phyloP scores from a whole-genome alignment of 2,329 filamentous ascomycete genomes.

The Xylaria sp. region DNA sequence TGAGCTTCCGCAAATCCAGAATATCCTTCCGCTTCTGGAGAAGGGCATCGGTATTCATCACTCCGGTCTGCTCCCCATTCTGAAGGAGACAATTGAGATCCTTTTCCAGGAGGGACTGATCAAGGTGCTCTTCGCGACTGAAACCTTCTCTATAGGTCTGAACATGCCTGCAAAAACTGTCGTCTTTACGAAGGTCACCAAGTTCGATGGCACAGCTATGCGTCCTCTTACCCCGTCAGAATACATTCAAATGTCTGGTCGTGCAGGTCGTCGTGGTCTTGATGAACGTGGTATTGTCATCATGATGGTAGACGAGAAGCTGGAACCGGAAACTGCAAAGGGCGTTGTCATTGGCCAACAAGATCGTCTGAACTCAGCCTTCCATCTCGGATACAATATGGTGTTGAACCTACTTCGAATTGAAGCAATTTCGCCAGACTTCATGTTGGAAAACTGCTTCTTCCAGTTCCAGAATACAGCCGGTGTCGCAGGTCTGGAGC shows the following conservation, averaged over 20 bases:
- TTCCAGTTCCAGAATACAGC: conserved; percentile 97
- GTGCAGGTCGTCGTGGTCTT: conserved; percentile 93
- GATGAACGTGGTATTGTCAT: conserved; percentile 98
- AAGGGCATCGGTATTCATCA: conserved; percentile 97
- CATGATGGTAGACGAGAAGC: conserved; percentile 98
- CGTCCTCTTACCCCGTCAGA: conserved; percentile 92
- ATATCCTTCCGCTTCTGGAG: conserved; percentile 86
- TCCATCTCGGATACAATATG: conserved; percentile 99
- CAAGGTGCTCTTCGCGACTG: conserved; percentile 96
- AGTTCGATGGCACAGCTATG: conserved; percentile 83
- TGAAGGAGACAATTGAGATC: conserved; percentile 99
- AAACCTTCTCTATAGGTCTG: conserved; percentile 97
- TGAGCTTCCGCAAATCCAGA: conserved; percentile 84
- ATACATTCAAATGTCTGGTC: conserved; percentile 98
- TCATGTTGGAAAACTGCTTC: conserved; percentile 98
- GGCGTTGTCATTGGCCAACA: conserved; percentile 96
- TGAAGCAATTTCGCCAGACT: conserved; percentile 98
- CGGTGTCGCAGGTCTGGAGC: conserved; percentile 82
- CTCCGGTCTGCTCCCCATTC: conserved; percentile 89
- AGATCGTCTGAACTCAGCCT: conserved; percentile 96
- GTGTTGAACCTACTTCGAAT: conserved; percentile 94
- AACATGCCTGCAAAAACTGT: conserved; percentile 99
- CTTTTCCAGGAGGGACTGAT: conserved; percentile 97
- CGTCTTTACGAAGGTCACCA: conserved; percentile 95
- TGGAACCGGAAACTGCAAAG: conserved; percentile 93